These are phyloP conservation scores for Phialemoniopsis sp. DNA, from an alignment of 2,329 filamentous ascomycete species.

Conservation along the genomic window DNA sequence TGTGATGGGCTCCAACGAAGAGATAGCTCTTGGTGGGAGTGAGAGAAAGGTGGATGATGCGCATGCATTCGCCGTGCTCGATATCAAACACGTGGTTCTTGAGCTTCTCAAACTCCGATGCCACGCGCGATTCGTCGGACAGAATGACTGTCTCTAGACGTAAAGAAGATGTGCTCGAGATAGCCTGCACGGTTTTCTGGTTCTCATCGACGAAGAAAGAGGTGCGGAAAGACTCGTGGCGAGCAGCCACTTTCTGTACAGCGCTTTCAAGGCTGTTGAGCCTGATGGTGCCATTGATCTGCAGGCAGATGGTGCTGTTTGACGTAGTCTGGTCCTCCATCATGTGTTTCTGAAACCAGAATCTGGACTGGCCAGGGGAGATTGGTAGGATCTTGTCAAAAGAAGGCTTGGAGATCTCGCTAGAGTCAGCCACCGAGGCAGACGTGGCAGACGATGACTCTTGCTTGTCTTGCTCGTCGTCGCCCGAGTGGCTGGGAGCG, in stretches of 20 bases:
- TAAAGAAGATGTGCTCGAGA: conserved; percentile 8
- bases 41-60: conserved; percentile 26
- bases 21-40: conserved; percentile 28
- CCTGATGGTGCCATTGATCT: conserved; percentile 24
- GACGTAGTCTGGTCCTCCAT: conserved; percentile 30
- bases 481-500: neutral
- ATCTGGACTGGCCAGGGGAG: conserved; percentile 32
- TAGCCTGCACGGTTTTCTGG: conserved; percentile 5
- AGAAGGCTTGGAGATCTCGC: neutral
- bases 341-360: conserved; percentile 31
- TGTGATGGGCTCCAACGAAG: conserved; percentile 42
- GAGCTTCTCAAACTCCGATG: conserved; percentile 23
- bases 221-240: conserved; percentile 28
- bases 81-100: conserved; percentile 29
- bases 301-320: conserved; percentile 28
- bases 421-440: neutral
- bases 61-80: conserved; percentile 23
- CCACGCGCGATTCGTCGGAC: conserved; percentile 13
- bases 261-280: conserved; percentile 24
- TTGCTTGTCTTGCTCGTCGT: conserved; percentile 1
- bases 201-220: conserved; percentile 17
- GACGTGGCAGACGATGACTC: conserved; percentile 1
- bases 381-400: conserved; percentile 14
- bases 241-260: conserved; percentile 17
- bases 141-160: conserved; percentile 11